Conservation (phyloP, 2,329 filamentous ascomycete genomes). For the Fusarium domesticum region DNA sequence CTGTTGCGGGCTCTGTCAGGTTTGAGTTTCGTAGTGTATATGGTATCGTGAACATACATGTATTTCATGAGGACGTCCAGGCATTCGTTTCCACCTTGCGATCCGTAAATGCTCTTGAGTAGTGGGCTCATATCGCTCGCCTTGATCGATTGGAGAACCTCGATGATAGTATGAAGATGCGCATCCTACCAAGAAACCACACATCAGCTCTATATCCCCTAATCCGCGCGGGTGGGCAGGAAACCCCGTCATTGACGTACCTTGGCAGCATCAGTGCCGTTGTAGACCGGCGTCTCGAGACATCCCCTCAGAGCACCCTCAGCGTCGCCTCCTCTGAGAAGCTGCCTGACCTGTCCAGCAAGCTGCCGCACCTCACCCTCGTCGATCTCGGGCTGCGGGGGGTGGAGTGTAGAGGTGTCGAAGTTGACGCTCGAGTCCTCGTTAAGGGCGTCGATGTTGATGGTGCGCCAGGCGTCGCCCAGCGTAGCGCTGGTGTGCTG, state of each 20-base stretch:
- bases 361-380: constrained; percentile 77
- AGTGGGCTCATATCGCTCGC: constrained; percentile 93
- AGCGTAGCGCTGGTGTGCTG: constrained; percentile 60
- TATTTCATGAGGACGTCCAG: constrained; percentile 98
- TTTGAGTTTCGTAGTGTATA: background rate
- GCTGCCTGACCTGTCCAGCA: constrained; percentile 78
- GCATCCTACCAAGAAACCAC: constrained; percentile 58
- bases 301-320: constrained; percentile 83
- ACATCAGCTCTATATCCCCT: no score
- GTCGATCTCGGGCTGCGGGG: constrained; percentile 68
- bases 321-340: constrained; percentile 80
- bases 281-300: constrained; percentile 81
- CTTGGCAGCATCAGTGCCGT: constrained; percentile 56
- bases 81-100: constrained; percentile 76
- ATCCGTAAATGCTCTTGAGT: constrained; percentile 74
- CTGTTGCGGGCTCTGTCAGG: constrained; percentile 41
- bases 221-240: no score
- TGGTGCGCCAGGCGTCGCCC: constrained; percentile 73
- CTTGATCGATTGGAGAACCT: constrained; percentile 94
- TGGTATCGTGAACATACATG: constrained; percentile 57
- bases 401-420: constrained; percentile 78
- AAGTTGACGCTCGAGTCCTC: constrained; percentile 91
- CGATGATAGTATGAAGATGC: constrained; percentile 82
- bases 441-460: constrained; percentile 89
- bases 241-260: no score